Conservation (phyloP, 2,329 filamentous ascomycete species). For the Ascochyta rabiei region DNA sequence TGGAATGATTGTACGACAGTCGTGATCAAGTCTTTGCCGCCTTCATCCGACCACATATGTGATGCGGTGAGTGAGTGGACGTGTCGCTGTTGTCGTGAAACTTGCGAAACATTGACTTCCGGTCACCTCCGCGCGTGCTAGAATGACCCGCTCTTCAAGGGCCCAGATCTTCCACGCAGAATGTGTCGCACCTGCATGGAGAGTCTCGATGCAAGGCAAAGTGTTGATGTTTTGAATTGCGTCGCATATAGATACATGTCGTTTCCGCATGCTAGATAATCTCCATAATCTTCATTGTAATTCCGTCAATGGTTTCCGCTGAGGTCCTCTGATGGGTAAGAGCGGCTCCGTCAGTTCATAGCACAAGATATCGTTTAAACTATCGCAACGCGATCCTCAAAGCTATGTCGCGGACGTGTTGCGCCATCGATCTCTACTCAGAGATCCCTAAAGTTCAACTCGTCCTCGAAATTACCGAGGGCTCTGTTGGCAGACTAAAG, state of each 20-base stretch:
- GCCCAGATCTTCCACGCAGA: background rate
- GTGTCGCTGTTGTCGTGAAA: conserved; percentile 3
- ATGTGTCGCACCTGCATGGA: background rate
- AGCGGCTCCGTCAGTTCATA: background rate
- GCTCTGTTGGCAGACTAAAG: background rate
- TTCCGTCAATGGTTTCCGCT: background rate
- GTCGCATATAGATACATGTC: conserved; percentile 12
- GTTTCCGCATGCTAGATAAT: background rate
- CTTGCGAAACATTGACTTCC: background rate
- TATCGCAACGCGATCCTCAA: background rate
- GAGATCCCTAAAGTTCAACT: background rate
- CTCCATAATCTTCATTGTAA: background rate
- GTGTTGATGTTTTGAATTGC: background rate
- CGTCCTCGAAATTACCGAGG: background rate
- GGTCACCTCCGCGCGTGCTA: background rate
- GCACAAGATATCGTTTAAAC: background rate
- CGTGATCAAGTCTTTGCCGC: background rate
- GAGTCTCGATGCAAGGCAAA: background rate
- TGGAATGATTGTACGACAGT: background rate
- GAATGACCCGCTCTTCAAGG: background rate
- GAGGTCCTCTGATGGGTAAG: background rate
- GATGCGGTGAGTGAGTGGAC: conserved; percentile 6
- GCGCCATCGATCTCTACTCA: background rate
- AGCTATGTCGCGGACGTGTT: background rate
- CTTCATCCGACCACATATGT: background rate